These are phyloP conservation scores for Clonostachys solani DNA, from an alignment of 2,329 filamentous ascomycete species.

Conservation along the genomic window DNA sequence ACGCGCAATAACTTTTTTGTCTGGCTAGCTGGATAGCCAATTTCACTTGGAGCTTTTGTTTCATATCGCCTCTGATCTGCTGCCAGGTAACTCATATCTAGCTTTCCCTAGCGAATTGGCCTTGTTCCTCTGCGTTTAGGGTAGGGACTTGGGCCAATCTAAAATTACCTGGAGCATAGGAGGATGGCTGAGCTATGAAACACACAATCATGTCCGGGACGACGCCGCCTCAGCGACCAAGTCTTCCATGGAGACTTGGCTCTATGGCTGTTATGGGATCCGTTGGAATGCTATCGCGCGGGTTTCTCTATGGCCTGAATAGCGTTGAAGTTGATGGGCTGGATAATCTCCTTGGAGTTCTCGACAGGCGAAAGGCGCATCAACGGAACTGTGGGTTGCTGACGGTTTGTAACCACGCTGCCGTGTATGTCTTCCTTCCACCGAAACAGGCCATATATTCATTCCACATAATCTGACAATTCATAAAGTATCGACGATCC, in stretches of 20 bases:
- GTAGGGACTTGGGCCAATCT: no score
- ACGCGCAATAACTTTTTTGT: no score
- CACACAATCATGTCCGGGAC: conserved; percentile 10
- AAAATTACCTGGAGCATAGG: no score
- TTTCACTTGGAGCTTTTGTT: no score
- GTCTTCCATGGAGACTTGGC: conserved; percentile 65
- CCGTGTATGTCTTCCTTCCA: conserved; percentile 24
- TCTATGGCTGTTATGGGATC: conserved; percentile 74
- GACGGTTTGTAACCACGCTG: conserved; percentile 54
- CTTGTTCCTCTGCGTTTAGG: no score
- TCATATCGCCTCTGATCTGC: no score
- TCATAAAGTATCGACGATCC: conserved; percentile 80
- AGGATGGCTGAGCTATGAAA: no score
- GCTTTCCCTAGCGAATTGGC: no score
- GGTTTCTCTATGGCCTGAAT: conserved; percentile 73
- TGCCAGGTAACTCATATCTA: no score
- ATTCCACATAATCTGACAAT: conserved; percentile 1
- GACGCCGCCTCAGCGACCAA: conserved; percentile 37
- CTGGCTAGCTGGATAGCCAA: no score
- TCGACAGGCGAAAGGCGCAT: conserved; percentile 66
- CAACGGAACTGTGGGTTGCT: conserved; percentile 64
- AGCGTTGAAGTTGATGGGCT: conserved; percentile 73
- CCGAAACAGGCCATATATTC: not conserved
- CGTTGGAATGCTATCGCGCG: conserved; percentile 65
- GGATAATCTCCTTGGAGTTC: conserved; percentile 66